Base-by-base conservation (phyloP, 2,329 filamentous ascomycete species). In the Pseudogymnoascus sp. region DNA sequence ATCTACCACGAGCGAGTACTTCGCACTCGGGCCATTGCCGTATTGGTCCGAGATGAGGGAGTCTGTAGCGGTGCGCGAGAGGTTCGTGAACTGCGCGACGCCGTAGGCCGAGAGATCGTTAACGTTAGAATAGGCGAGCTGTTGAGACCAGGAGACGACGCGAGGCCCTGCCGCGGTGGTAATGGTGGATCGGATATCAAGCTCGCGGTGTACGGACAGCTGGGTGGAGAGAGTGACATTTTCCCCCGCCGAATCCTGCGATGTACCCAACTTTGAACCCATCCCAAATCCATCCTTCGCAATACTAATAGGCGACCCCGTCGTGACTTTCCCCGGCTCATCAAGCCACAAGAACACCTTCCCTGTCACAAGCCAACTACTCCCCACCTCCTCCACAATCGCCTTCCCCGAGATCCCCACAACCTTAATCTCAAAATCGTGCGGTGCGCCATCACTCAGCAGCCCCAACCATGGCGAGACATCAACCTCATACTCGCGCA, bases 271-370 rank as follows among this genome's bases (percentile, higher is more conserved):
- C 1, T 78, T 79, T n/a, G 87, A 73, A 1, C 72, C 66, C 64
- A 89, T 80, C 2, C 70, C 71, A 0, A 85, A 83, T 0, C 65
- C 75, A 41, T 64, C 69, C 45, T 65, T 67, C 4, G 68, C 62
- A 13, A 79, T 66, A 1, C 39, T 71, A 1, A 78, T 78, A 10
- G 71, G 54, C 1, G 69, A 73, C 11, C 82, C 83, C 1, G 80
- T 85, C 0, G 85, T 86, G 62, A 84, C 73, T 16, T 79, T 80
- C 7, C 73, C 76, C 6, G 73, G 72, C 2, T 76, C 67, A 4
- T 88, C 85, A 0, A 88, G 79, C 85, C 90, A 95, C n/a, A 92
- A 69, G 72, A 95, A 93, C 10, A 93, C 79, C 74, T 93, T 95
- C 41, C 89, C 90, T 0, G 87, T 89, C 2, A 95, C 82, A 14